Evolutionary conservation across 805 yeast genomes (phyloP), one percentile per base, ranked within the genome.

Genomic region (Tetrapisispora taiwanensis): DNA sequence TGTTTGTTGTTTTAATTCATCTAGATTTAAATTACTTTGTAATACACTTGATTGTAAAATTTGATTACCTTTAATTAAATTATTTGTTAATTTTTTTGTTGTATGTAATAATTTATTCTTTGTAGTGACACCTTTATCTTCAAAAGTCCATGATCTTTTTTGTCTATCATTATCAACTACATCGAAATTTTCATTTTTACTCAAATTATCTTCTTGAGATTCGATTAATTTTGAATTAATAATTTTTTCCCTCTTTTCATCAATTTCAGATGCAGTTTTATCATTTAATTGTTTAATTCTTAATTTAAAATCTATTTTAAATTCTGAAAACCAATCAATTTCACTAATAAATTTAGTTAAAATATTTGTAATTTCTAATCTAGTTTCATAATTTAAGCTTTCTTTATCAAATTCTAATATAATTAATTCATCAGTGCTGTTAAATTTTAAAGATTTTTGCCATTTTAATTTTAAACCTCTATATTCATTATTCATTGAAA

Each of bases 1-100:
- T 2, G 67, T 60, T 36, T 63, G 68, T 26, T 53, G 57, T 40
- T 48, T 51, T 15, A 63, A 45, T 42, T 63, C 67, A 42, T 60
- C 64, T 15, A 63, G 37, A 44, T 63, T 62, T 30, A 63, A 45
- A 30, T 59, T 63, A 43, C 65, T 62, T 42, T 63, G 68, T 30
- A 63, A 38, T 12, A 63, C 57, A 14, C 65, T 54, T 2, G 62
- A 51, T 44, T 60, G 64, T 41, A 63, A 33, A 12, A 62, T 48
- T 41, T 61, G 63, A 41, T 61, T 62, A 12, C 63, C 53, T 39
- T 59, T 58, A 13, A 60, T 49, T 30, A 63, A 48, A 39, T 60
- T 61, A 8, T 56, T 52, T 1, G 65, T 63, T 35, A 63, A 42
- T 32, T 52, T 52, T 43, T 57, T 55, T 17, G 60, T 63, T 18